Base-by-base conservation (phyloP, 148 eudicot genomes). In the Fagopyrum homotropicum region DNA sequence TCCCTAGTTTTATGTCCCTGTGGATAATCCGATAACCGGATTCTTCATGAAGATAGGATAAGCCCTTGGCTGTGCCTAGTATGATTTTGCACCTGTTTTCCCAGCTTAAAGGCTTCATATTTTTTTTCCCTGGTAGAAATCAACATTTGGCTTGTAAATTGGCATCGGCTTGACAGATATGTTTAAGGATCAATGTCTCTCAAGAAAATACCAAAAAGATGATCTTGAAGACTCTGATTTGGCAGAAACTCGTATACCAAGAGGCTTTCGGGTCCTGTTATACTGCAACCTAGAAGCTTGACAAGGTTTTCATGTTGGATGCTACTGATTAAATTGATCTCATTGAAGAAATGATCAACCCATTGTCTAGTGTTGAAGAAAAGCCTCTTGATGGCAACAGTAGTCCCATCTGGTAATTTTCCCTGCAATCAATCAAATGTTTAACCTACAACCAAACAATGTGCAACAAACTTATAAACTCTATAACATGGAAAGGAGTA, bases 291-390 rank as follows among this genome's bases (percentile, higher is more conserved):
- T 63, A 83, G 77, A 72, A 87, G 82, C 81, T 79, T 85, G 43
- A 83, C 87, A 15, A 88, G 83, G 56, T 88, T 88, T 35, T 75
- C 80, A 81, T 88, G 91, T 50, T 83, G 52, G 47, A 88, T 83
- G 64, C 79, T 79, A 55, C 88, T 88, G 47, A 88, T 86, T 44
- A 88, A 50, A 75, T 86, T 83, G 64, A 88, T 83, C 72, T 88
- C 91, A 29, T 88, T 88, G 51, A 82, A 88, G 80, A 88, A 86
- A 75, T 88, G 82, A 40, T 83, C 87, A 5, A 80, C 89, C 85
- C 87, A 82, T 45, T 86, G 89, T 66, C 63, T 81, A 22, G 85
- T 86, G 54, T 84, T 88, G 76, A 79, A 86, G 80, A 88, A 84
- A 11, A 88, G 84, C 80, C 91, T 84, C 81, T 88, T 88, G 9